Evolutionary conservation across 495 filamentous ascomycete species (phyloP).

Genomic region (Durotheca rogersii): DNA sequence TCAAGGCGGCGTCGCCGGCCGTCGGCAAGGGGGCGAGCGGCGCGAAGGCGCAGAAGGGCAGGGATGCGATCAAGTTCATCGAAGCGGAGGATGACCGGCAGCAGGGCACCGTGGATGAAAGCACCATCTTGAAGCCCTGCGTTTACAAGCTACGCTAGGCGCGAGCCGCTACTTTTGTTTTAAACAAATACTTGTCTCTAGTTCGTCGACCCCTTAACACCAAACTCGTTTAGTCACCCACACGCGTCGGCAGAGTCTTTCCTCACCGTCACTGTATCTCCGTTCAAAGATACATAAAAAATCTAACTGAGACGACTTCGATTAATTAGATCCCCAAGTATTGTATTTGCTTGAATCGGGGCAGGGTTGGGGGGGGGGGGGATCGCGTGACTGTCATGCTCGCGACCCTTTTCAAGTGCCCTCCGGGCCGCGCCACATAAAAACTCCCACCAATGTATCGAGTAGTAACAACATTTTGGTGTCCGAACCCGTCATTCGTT

Average conservation of each 20-base stretch:
- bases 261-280: no score
- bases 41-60: constrained; percentile 38
- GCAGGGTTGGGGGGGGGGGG: no score
- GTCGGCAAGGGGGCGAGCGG: constrained; percentile 65
- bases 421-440: constrained; percentile 17
- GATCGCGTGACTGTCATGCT: constrained; percentile 7
- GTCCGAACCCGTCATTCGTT: constrained; percentile 2
- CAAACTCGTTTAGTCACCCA: background rate
- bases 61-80: constrained; percentile 58
- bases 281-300: background rate
- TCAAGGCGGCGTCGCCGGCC: constrained; percentile 69
- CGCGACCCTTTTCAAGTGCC: constrained; percentile 16
- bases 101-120: constrained; percentile 58
- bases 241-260: background rate
- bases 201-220: no score
- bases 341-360: background rate
- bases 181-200: no score
- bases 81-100: constrained; percentile 54
- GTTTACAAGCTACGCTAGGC: constrained; percentile 85
- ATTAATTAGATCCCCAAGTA: constrained; percentile 3
- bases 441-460: constrained; percentile 9
- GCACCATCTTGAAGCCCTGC: constrained; percentile 85
- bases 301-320: constrained; percentile 3
- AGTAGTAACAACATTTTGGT: constrained; percentile 1
- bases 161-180: no score